phyloP scores from a whole-genome alignment of 202 grass and related monocot genomes.

The Digitaria exilis region DNA sequence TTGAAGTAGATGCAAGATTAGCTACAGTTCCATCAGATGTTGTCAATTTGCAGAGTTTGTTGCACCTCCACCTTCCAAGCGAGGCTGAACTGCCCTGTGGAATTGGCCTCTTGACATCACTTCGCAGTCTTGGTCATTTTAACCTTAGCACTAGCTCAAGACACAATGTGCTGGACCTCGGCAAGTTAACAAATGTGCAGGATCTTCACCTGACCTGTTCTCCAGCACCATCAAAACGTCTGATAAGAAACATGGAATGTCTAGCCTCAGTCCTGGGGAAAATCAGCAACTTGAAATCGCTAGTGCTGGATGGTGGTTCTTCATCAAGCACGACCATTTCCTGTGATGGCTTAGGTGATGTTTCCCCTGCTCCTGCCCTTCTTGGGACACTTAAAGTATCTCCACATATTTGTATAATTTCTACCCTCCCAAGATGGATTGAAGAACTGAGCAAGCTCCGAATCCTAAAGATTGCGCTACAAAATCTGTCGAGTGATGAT shows the following conservation, averaged over 20 bases:
- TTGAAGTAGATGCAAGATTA: not conserved
- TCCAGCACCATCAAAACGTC: not conserved
- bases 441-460: not conserved
- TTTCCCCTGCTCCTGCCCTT: not conserved
- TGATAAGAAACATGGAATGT: not conserved
- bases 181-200: not conserved
- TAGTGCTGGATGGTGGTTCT: not conserved
- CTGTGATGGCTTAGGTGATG: not conserved
- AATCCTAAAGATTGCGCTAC: slow-evolving; percentile 9
- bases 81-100: not conserved
- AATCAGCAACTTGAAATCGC: not conserved
- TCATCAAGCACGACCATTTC: not conserved
- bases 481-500: not conserved
- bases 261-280: not conserved
- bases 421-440: not conserved
- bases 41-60: not conserved
- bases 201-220: slow-evolving; percentile 23
- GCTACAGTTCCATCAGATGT: not conserved
- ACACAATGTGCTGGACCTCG: not conserved
- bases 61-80: not conserved
- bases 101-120: slow-evolving; percentile 12
- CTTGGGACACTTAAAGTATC: slow-evolving; percentile 2
- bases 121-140: slow-evolving; percentile 15
- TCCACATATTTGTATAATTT: slow-evolving; percentile 1
- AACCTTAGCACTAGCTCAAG: not conserved